Evolutionary conservation across 768 basidiomycete species (phyloP), one percentile per base, ranked within the genome.

Genomic region (Leccinum boreale): DNA sequence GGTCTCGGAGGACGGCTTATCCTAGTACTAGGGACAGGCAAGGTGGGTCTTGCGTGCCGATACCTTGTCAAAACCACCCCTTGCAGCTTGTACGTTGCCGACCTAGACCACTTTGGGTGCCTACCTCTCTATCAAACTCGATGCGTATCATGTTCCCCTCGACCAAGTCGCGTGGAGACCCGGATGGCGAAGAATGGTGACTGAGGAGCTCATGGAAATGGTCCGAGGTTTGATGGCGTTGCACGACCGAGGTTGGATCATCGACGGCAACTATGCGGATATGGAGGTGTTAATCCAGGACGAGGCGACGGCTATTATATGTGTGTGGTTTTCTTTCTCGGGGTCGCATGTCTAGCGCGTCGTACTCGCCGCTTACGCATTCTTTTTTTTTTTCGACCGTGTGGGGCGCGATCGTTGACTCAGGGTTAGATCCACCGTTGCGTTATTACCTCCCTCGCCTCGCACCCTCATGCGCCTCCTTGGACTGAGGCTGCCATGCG

Each of bases 361-460:
- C 15, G 35, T 39, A 19, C 24, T 47, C 19, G 7, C 12, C 31
- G 23, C 46, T 54, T 21, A 64, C 49, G 23, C 21, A 6, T 14
- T 26, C n/a, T 5, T 7, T 8, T n/a, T 26, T 59, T 42, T 19
- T 29, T 29, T 0, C 8, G 7, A 60, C 36, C 36, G 5, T 36
- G 36, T n/a, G 36, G 14, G 33, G 33, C 14, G 33, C 36, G 36
- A n/a, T 39, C 36, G 17, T 42, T 42, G 39, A 42, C n/a, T 42
- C 36, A 89, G 86, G 87, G 87, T 73, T 89, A 21, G 86, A 88
- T 61, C 85, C 86, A 8, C 87, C 86, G 12, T 71, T 88, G 33
- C 17, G 73, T 9, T 68, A 81, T 10, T 89, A 88, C 71, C 76
- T 88, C 54, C 84, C 86, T 21, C 83, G 87, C 15, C 62, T 87